A percentile compares a stretch with the other conserved stretches of the same genome.
Conservation (phyloP, 441 rosid genomes). For the Melastoma candidum region DNA sequence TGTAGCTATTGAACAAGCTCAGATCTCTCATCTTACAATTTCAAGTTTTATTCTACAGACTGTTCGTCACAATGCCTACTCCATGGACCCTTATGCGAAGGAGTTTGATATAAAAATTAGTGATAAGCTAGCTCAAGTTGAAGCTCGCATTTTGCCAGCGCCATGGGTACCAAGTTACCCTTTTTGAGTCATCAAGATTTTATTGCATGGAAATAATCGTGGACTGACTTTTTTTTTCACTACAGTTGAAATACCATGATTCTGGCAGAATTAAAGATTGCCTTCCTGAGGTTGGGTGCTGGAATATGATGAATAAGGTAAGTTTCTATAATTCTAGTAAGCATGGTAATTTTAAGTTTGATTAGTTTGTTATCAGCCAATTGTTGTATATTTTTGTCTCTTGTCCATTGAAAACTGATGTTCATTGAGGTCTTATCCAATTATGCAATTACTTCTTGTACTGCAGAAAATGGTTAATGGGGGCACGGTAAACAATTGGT, state of each 20-base stretch:
- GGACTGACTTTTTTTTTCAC: not conserved
- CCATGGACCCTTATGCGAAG: conserved; percentile 64
- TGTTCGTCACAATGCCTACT: conserved; percentile 58
- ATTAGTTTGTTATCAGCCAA: too few relatives aligned
- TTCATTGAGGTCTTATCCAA: not conserved
- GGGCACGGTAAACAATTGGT: conserved; percentile 78
- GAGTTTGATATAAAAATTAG: conserved; percentile 89
- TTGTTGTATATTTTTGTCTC: too few relatives aligned
- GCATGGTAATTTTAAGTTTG: too few relatives aligned
- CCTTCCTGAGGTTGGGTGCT: conserved; percentile 79
- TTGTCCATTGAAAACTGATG: too few relatives aligned
- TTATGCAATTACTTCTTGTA: not conserved
- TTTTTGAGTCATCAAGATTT: not conserved
- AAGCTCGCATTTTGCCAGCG: conserved; percentile 88
- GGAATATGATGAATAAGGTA: conserved; percentile 99
- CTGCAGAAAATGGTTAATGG: conserved; percentile 96
- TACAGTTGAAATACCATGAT: conserved; percentile 94
- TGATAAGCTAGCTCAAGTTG: conserved; percentile 79
- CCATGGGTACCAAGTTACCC: conserved; percentile 50
- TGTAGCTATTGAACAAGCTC: too few relatives aligned
- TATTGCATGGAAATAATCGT: not conserved
- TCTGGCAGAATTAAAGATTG: conserved; percentile 77
- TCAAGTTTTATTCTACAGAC: conserved; percentile 31
- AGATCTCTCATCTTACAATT: not conserved
- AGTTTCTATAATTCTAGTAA: too few relatives aligned